Percentiles rank a stretch among this genome's conserved stretches.
Conservation (phyloP, 1,139 yeast genomes). For the Eremothecium gossypii region DNA sequence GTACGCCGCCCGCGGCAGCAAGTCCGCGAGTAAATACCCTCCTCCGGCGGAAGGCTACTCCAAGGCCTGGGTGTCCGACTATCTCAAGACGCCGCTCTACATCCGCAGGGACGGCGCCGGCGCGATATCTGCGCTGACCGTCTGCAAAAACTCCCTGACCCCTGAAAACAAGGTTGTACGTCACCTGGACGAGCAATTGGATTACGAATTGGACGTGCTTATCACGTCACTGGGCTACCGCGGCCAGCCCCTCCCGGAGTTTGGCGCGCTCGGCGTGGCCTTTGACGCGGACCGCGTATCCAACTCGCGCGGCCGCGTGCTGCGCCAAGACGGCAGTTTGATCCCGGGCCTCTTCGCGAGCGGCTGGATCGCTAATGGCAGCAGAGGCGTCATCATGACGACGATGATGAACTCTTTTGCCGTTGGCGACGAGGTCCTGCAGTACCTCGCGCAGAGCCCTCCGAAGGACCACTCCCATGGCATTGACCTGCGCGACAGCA, state of each 20-base stretch:
- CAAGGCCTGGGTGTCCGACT: slow-evolving; percentile 62
- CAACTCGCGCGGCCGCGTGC: slow-evolving; percentile 53
- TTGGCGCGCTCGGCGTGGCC: slow-evolving; percentile 40
- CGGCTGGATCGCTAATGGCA: slow-evolving; percentile 91
- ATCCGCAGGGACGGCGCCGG: slow-evolving; percentile 32
- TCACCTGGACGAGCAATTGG: slow-evolving; percentile 31
- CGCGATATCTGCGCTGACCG: slow-evolving; percentile 35
- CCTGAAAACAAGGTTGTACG: slow-evolving; percentile 33
- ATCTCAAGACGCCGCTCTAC: slow-evolving; percentile 55
- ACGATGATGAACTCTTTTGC: slow-evolving; percentile 82
- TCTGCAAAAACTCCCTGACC: slow-evolving; percentile 24
- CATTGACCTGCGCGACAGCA: slow-evolving; percentile 29
- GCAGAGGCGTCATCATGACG: slow-evolving; percentile 84
- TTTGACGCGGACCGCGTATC: slow-evolving; percentile 57
- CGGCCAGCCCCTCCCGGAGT: slow-evolving; percentile 55
- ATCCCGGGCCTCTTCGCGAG: slow-evolving; percentile 60
- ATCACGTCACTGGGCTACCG: slow-evolving; percentile 80
- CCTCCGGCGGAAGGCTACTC: slow-evolving; percentile 18
- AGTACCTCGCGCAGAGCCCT: slow-evolving; percentile 35
- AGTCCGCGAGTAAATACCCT: slow-evolving; percentile 22
- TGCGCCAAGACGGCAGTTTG: slow-evolving; percentile 27
- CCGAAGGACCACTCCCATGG: slow-evolving; percentile 11
- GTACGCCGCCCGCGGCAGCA: slow-evolving; percentile 20
- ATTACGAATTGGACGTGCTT: slow-evolving; percentile 52
- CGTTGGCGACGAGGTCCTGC: slow-evolving; percentile 57